A percentile compares a stretch with the other conserved stretches of the same genome.
Evolutionary conservation across 495 filamentous ascomycete genomes (phyloP).

Genomic region (Trichoderma parareesei): DNA sequence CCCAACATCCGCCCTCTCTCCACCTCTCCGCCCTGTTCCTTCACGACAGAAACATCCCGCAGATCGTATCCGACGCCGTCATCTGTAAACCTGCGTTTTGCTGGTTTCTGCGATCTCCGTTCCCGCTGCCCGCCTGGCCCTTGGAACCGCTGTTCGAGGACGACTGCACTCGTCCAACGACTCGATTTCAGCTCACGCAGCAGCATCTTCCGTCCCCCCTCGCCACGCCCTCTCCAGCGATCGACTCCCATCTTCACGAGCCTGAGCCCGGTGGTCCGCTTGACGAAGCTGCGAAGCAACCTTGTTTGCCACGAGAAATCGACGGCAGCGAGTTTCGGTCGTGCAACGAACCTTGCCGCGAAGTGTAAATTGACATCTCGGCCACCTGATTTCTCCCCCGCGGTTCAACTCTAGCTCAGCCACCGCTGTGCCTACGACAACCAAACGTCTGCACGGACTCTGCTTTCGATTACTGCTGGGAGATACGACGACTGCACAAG

Average conservation of each 20-base stretch:
- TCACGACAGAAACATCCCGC: neutral
- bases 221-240: neutral
- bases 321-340: neutral
- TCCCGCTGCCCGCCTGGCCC: slow-evolving; percentile 4
- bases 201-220: neutral
- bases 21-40: neutral
- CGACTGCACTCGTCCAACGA: slow-evolving; percentile 4
- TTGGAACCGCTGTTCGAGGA: slow-evolving; percentile 6
- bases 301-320: neutral
- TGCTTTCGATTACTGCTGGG: neutral
- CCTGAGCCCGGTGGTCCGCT: neutral
- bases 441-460: neutral
- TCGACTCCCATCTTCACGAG: neutral
- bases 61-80: neutral
- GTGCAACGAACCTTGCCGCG: neutral
- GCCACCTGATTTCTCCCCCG: neutral
- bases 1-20: slow-evolving; percentile 8
- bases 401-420: neutral
- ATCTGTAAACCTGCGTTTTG: neutral
- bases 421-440: neutral
- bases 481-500: neutral
- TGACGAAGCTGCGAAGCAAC: neutral
- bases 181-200: slow-evolving; percentile 4
- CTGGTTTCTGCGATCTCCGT: neutral
- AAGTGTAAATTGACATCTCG: neutral